phyloP scores from a whole-genome alignment of 805 yeast species.

The Yarrowia porcina region DNA sequence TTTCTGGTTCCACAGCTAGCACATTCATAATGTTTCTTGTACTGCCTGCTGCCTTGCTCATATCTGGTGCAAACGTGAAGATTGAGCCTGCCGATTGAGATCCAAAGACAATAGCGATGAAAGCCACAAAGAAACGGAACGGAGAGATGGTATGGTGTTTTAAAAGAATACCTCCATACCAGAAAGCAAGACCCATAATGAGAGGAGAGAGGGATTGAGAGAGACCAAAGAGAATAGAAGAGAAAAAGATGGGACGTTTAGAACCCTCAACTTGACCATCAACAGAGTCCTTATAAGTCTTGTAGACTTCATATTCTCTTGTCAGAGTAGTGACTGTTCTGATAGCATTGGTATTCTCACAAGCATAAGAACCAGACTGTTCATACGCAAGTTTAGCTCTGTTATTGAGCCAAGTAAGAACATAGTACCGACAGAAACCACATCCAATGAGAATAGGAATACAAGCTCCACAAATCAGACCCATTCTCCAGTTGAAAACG shows the following conservation, averaged over 20 bases:
- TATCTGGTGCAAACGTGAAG: conserved; percentile 44
- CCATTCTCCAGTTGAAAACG: conserved; percentile 43
- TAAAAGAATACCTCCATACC: conserved; percentile 44
- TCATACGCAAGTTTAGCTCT: conserved; percentile 41
- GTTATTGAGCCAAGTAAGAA: conserved; percentile 38
- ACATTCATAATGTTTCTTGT: conserved; percentile 38
- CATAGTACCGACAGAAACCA: conserved; percentile 41
- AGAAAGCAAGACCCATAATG: conserved; percentile 43
- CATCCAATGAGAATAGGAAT: conserved; percentile 42
- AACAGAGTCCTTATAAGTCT: conserved; percentile 35
- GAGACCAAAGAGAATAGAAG: conserved; percentile 41
- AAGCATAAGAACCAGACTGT: conserved; percentile 42
- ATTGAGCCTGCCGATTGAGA: conserved; percentile 44
- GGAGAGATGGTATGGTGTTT: conserved; percentile 36
- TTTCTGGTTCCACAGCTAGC: conserved; percentile 36
- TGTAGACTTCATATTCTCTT: conserved; percentile 42
- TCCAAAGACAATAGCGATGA: conserved; percentile 41
- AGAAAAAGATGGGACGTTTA: conserved; percentile 32
- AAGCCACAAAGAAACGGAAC: conserved; percentile 42
- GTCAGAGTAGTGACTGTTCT: conserved; percentile 44
- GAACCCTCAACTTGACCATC: conserved; percentile 36
- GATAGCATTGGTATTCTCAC: conserved; percentile 42
- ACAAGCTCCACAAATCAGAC: conserved; percentile 41
- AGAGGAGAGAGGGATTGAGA: conserved; percentile 43
- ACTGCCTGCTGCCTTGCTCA: conserved; percentile 43